Evolutionary conservation across 164 flowering plant genomes (phyloP), one percentile per base, ranked within the genome.

Genomic region (Macadamia integrifolia): DNA sequence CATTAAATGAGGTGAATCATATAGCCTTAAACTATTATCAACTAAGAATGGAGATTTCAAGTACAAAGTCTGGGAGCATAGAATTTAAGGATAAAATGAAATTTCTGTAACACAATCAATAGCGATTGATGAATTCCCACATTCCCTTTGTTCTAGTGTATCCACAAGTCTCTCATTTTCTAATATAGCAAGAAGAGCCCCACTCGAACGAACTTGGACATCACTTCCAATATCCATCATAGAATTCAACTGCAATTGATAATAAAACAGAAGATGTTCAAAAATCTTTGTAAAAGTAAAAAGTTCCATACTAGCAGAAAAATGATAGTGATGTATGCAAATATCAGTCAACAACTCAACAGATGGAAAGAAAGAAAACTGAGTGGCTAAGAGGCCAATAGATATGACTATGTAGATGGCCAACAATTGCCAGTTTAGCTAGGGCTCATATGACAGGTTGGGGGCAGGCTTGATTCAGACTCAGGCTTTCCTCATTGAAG

Each of bases 211-310:
- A 77, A 95, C 94, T 91, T 90, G 94, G 74, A 92, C 74, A 15
- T 92, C 99, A 84, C 92, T 95, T 73, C 85, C 85, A 74, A 87
- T 68, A 73, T 90, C 91, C 93, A 95, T 89, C 97, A 95, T 87
- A 48, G 97, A 89, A 77, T 84, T 88, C 66, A 95, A 84, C 99
- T 95, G 77, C 72, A 78, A 56, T 72, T n/a, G 18, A 50, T 49
- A 58, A 72, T 63, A 67, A 49, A 62, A 62, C 18, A 69, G 35
- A 9, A 65, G 17, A 55, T 2, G 35, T 9, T 55, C 55, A 55
- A 40, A 64, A 32, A 30, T 9, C 63, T 8, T 14, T 62, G 10
- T 1, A 15, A 3, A 40, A 42, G 44, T 60, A 52, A 60, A 50
- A 15, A 23, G 49, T 49, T 40, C 14, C 56, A 59, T 42, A 43